Evolutionary conservation across 305 asterid species (phyloP), one percentile per base, ranked within the genome.

Genomic region (Fraxinus nigra): DNA sequence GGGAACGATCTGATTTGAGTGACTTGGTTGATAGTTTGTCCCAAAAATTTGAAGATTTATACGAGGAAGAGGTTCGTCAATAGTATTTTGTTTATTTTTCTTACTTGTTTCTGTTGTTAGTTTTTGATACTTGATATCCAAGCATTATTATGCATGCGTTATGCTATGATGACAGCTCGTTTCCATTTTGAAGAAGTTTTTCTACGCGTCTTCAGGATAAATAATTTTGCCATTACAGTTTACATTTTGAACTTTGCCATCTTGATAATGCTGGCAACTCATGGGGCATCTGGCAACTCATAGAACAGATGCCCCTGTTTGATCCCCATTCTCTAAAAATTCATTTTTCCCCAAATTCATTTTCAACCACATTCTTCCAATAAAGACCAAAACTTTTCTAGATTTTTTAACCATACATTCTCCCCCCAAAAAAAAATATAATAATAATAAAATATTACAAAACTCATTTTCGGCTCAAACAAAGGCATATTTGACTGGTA

Each of bases 51-150:
- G 98, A 94, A 89, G 94, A 86, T 77, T 84, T 92, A 54, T 96
- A 92, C 48, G 92, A 90, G 85, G 85, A 90, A 85, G 97, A 96
- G 97, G 99, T 96, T 38, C 77, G 84, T 86, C 86, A 74, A 0
- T 30, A 28, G 13, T 56, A 16, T 82, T 14, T 82, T 70, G 59
- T 79, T 84, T 80, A 79, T 43, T 84, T 28, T 28, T 16, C 9
- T 69, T 30, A 69, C 72, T 63, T 5, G 26, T 67, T 67, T 67
- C 38, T 67, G 75, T 13, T 69, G 40, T 69, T 30, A 24, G 18
- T 28, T 28, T 13, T 28, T 69, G 75, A 69, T 28, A 13, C 30
- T 32, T 13, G 40, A 30, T 32, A 13, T 69, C 22, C 33, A 10
- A 63, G 33, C 40, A 5, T 69, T 30, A 5, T 69, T 32, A 69